A percentile compares a stretch with the other conserved stretches of the same genome.
Conservation (phyloP, 2,329 filamentous ascomycete species). For the Claviceps capensis region DNA sequence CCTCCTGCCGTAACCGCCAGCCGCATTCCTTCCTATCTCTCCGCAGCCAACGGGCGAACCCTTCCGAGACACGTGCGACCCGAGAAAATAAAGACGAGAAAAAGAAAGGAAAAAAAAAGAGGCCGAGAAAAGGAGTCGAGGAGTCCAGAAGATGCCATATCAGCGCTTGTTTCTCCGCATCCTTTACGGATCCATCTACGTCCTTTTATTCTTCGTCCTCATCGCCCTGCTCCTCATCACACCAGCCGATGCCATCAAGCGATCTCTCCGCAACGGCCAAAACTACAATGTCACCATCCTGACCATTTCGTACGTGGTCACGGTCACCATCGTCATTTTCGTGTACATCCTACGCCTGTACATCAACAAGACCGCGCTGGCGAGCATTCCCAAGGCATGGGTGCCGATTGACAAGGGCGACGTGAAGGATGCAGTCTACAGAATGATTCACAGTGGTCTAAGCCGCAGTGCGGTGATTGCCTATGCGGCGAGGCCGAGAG, state of each 20-base stretch:
- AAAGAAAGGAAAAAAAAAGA: not conserved
- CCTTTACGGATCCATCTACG: constrained; percentile 69
- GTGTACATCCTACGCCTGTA: constrained; percentile 78
- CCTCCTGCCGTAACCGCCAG: not conserved
- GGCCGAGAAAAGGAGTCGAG: too few relatives aligned
- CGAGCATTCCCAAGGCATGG: constrained; percentile 74
- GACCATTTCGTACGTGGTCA: constrained; percentile 59
- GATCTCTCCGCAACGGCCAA: constrained; percentile 53
- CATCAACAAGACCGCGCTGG: constrained; percentile 66
- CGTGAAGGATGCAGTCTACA: constrained; percentile 58
- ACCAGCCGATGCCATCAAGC: constrained; percentile 67
- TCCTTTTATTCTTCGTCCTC: constrained; percentile 60
- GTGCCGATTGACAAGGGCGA: constrained; percentile 79
- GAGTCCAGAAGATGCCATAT: constrained; percentile 7
- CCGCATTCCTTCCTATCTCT: not conserved
- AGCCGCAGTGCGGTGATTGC: constrained; percentile 68
- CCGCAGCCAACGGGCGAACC: not conserved
- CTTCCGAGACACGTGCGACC: not conserved
- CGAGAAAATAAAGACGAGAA: not conserved
- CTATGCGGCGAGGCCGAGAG: constrained; percentile 40
- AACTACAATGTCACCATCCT: constrained; percentile 76
- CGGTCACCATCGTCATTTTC: constrained; percentile 54
- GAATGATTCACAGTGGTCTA: constrained; percentile 60
- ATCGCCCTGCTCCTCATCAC: constrained; percentile 63
- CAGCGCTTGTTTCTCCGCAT: constrained; percentile 53